Evolutionary conservation across 1,284 basidiomycete species (phyloP), one percentile per base, ranked within the genome.

Genomic region (Exobasidium cylindrosporum): DNA sequence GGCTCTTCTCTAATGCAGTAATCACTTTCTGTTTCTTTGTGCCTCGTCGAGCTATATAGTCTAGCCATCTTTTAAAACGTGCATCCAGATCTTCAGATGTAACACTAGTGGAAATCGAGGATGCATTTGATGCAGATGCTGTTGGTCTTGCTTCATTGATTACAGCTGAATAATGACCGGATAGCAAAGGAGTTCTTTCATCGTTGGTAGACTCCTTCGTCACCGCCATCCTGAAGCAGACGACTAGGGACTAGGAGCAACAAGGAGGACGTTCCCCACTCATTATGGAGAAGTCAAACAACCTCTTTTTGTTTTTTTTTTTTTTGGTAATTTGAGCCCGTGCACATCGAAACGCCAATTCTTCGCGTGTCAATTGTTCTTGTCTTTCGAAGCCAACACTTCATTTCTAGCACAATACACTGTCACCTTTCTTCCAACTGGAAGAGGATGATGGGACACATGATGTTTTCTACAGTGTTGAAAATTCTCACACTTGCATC

Each of bases 1-100:
- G 46, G 4, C 59, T 29, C 4, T 21, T n/a, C 23, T 54, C 58
- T 14, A 54, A 11, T 7, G 13, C 23, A 6, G 14, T 30, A 32
- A 21, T 32, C 13, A 53, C 56, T 28, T 31, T 35, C 14, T 30
- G 23, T 47, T 24, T 56, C 17, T 40, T 40, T 7, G 35, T 7
- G 35, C 17, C 17, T 17, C 35, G 7, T 40, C 61, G 61, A 31
- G 66, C 64, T 17, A 73, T 69, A 13, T 67, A 66, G 11, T 63
- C 62, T 53, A 68, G 68, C 70, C 69, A 73, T 46, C 69, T 66
- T 21, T 57, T 56, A 28, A 73, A 73, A 29, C 69, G 59, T 24
- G 68, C 69, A 58, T 73, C 71, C 54, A 73, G 63, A 62, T 73
- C 71, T 45, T 67, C 61, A 3, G 53, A 21, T 13, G 21, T 31